Evolutionary conservation across 1,284 basidiomycete genomes (phyloP), one percentile per base, ranked within the genome.

Genomic region (Pisolithus thermaeus): DNA sequence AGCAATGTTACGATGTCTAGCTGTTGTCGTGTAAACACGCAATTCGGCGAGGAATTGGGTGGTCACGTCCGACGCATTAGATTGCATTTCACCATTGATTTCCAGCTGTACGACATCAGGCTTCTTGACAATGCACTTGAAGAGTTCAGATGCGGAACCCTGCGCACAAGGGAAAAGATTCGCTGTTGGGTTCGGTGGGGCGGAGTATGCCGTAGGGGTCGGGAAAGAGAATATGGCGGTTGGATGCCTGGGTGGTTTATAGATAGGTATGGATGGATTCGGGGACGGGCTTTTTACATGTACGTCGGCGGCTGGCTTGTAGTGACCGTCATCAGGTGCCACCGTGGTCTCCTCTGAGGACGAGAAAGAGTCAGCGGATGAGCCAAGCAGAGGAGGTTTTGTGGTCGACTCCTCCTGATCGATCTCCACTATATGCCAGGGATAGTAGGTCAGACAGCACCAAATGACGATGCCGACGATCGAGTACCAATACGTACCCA

Each of bases 41-140:
- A 91, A 72, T 68, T 91, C 88, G 3, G 88, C 88, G 49, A 89
- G 79, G 66, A 90, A 90, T 60, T 91, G 88, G 18, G 83, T 77
- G 1, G 83, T 85, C 50, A 90, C 88, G 67, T 90, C 87, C 32
- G 77, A 74, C 4, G 84, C 81, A 61, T 90, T 89, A 37, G 83
- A 82, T 66, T 87, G 84, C 77, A 87, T 82, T 67, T 89, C 87
- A 53, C 79, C 86, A 61, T 89, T 89, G 69, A 89, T 86, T 70
- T 89, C 87, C 54, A 89, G 77, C 70, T 87, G 84, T 1, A 89
- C 72, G 42, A 89, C 76, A 60, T 89, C 84, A 1, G 87, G 87
- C 63, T 86, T 88, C 68, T 90, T 90, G 14, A 90, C 85, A 46
- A 90, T 73, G 61, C 83, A 89, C 65, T 86, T 87, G 75, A 89